These are phyloP conservation scores for Corymbia citriodora DNA, from an alignment of 441 rosid genomes.

Conservation along the genomic window DNA sequence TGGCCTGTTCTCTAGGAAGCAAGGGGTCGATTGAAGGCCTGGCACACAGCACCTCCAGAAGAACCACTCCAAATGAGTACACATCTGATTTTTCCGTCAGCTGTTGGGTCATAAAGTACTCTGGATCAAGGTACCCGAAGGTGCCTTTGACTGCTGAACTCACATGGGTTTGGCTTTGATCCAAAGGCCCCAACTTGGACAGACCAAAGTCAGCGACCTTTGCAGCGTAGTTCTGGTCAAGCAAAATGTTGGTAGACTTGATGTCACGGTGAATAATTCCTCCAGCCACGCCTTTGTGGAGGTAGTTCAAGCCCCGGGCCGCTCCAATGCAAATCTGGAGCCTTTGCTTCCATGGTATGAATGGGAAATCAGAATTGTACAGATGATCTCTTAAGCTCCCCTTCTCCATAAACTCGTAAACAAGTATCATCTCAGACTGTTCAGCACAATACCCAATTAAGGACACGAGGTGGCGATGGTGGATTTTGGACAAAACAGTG, in stretches of 20 bases:
- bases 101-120: not conserved
- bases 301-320: not conserved
- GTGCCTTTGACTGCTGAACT: not conserved
- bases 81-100: not conserved
- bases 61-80: not conserved
- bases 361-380: not conserved
- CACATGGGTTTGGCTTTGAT: not conserved
- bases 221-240: not conserved
- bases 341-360: constrained; percentile 1
- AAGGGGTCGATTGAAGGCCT: not conserved
- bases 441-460: constrained; percentile 1
- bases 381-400: constrained; percentile 4
- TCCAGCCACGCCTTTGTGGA: not conserved
- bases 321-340: constrained; percentile 7
- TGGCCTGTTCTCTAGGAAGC: not conserved
- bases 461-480: constrained; percentile 4
- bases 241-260: constrained; percentile 3
- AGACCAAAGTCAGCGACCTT: not conserved
- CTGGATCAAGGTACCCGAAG: not conserved
- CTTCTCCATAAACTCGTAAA: constrained; percentile 7
- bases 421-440: not conserved
- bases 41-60: no score
- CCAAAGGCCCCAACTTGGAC: not conserved
- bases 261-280: constrained; percentile 8
- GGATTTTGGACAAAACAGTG: constrained; percentile 5